Percentiles rank a stretch among this genome's conserved stretches.
Conservation (phyloP, 2,329 filamentous ascomycete genomes). For the Hymenoscyphus fraxineus region DNA sequence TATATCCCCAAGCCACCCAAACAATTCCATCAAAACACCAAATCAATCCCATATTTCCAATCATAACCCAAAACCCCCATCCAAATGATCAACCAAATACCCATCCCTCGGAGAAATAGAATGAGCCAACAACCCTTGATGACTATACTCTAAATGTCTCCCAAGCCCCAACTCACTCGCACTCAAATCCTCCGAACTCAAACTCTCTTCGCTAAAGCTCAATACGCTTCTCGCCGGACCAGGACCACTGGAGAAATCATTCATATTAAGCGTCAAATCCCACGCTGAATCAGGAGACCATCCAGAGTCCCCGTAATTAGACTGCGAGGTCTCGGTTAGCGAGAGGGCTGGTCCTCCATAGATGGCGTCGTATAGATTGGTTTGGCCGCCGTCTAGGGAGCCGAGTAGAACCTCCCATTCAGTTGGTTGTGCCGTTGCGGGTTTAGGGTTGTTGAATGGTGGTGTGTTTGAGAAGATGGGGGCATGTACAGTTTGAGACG, state of each 20-base stretch:
- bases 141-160: slow-evolving; percentile 20
- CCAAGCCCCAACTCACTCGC: slow-evolving; percentile 27
- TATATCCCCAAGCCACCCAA: background rate
- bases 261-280: slow-evolving; percentile 38
- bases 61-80: slow-evolving; percentile 40
- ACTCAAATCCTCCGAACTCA: slow-evolving; percentile 46
- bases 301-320: slow-evolving; percentile 31
- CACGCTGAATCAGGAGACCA: slow-evolving; percentile 57
- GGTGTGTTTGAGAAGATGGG: slow-evolving; percentile 32
- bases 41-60: background rate
- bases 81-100: slow-evolving; percentile 36
- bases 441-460: slow-evolving; percentile 29
- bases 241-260: slow-evolving; percentile 34
- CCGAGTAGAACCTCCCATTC: slow-evolving; percentile 83
- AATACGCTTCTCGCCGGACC: slow-evolving; percentile 49
- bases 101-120: slow-evolving; percentile 14
- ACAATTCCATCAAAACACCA: background rate
- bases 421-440: slow-evolving; percentile 51
- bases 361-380: slow-evolving; percentile 81
- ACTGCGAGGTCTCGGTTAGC: slow-evolving; percentile 21
- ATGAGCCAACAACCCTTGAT: slow-evolving; percentile 18
- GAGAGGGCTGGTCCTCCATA: slow-evolving; percentile 59
- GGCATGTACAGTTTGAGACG: slow-evolving; percentile 40
- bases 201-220: slow-evolving; percentile 57
- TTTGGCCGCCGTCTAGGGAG: slow-evolving; percentile 72